Percentiles rank a stretch among this genome's conserved stretches.
phyloP scores from a whole-genome alignment of 2,329 filamentous ascomycete genomes.

The Rachicladosporium sp. region DNA sequence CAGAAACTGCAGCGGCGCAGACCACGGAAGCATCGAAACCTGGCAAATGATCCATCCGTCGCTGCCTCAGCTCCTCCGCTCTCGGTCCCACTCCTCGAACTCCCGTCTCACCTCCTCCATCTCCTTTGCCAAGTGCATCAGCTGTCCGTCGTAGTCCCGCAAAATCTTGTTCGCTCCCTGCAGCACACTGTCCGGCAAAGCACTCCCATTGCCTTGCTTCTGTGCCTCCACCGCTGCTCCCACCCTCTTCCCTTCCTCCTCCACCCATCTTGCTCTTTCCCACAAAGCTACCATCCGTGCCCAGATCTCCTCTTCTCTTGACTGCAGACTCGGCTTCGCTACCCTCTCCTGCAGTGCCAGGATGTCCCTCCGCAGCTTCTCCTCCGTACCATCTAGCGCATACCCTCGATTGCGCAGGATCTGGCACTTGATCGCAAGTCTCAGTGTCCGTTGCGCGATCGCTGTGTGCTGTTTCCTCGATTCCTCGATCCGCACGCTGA shows the following conservation, averaged over 20 bases:
- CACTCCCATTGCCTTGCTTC: conserved; percentile 29
- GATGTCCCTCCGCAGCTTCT: conserved; percentile 62
- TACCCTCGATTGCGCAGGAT: conserved; percentile 72
- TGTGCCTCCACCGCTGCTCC: conserved; percentile 34
- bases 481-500: conserved; percentile 60
- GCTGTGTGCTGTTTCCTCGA: conserved; percentile 61
- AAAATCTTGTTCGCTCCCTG: conserved; percentile 67
- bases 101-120: conserved; percentile 47
- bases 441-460: conserved; percentile 59
- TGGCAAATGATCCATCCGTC: no score
- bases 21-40: no score
- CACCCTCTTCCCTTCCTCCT: conserved; percentile 60
- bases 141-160: conserved; percentile 70
- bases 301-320: conserved; percentile 75
- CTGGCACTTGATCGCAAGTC: conserved; percentile 67
- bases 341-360: conserved; percentile 55
- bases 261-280: conserved; percentile 59
- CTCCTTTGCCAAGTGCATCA: conserved; percentile 60
- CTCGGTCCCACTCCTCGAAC: conserved; percentile 41
- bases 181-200: conserved; percentile 57
- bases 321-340: conserved; percentile 61
- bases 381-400: conserved; percentile 65
- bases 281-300: conserved; percentile 64
- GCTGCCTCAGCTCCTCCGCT: conserved; percentile 4
- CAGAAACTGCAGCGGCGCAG: not conserved